Evolutionary conservation across 495 filamentous ascomycete species (phyloP).

Genomic region (Trichoderma parareesei): DNA sequence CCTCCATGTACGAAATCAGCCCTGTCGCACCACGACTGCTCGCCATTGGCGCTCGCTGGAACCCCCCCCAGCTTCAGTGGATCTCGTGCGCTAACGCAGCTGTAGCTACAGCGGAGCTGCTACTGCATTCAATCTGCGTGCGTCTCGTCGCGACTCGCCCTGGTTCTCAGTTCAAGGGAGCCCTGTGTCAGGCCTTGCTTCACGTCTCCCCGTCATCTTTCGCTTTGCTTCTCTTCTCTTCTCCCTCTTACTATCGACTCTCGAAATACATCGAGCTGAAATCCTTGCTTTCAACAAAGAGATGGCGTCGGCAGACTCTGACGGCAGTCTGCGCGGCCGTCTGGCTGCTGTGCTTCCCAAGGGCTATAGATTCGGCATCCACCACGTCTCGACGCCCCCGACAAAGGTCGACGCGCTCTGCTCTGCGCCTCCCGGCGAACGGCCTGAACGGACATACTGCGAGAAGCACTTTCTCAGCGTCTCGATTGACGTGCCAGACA

Average conservation of each 20-base stretch:
- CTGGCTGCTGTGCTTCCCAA: constrained; percentile 67
- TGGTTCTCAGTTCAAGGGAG: background rate
- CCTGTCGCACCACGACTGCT: background rate
- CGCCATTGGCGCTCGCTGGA: background rate
- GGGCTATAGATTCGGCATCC: constrained; percentile 59
- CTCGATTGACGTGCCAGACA: constrained; percentile 41
- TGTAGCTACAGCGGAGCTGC: background rate
- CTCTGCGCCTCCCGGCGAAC: constrained; percentile 61
- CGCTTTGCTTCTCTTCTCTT: background rate
- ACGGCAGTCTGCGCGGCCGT: constrained; percentile 28
- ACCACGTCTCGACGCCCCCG: constrained; percentile 85
- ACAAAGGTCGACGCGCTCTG: constrained; percentile 64
- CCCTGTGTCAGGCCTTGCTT: background rate
- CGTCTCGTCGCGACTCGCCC: background rate
- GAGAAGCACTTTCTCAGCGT: constrained; percentile 81
- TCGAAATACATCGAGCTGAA: background rate
- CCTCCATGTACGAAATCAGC: constrained; percentile 1
- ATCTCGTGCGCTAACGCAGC: constrained; percentile 2
- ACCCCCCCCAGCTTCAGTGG: background rate
- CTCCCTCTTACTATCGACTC: background rate
- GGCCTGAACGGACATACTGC: constrained; percentile 67
- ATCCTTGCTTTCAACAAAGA: no score
- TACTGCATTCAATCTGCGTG: background rate
- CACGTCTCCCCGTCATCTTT: background rate
- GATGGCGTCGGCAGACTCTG: constrained; percentile 5